Evolutionary conservation across 1,139 yeast species (phyloP).

Genomic region (Suhomyces bokatorum): DNA sequence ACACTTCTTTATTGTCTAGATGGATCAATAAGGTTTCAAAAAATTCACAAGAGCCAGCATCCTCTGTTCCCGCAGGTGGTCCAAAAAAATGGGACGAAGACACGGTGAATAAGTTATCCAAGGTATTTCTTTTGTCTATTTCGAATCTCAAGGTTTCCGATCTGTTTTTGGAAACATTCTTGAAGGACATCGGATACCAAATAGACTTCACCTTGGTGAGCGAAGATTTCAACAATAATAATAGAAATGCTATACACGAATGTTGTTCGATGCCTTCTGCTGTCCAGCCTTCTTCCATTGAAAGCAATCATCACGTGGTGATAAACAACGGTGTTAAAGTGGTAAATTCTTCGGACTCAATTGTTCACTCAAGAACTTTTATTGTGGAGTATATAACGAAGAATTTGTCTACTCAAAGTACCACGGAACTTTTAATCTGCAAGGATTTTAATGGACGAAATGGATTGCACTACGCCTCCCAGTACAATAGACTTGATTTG

Average conservation of each 20-base stretch:
- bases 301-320: slow-evolving; percentile 33
- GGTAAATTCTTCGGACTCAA: slow-evolving; percentile 40
- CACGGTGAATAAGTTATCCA: slow-evolving; percentile 51
- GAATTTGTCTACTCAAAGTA: slow-evolving; percentile 21
- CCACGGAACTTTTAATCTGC: slow-evolving; percentile 32
- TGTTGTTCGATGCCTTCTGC: slow-evolving; percentile 40
- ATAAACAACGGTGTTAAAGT: slow-evolving; percentile 51
- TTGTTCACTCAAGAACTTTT: slow-evolving; percentile 44
- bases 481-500: slow-evolving; percentile 59
- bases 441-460: slow-evolving; percentile 74
- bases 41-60: slow-evolving; percentile 4
- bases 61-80: background rate
- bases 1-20: slow-evolving; percentile 46
- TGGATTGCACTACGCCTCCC: slow-evolving; percentile 88
- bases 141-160: slow-evolving; percentile 54
- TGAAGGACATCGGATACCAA: slow-evolving; percentile 42
- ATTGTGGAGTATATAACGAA: slow-evolving; percentile 38
- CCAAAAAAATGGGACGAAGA: slow-evolving; percentile 2
- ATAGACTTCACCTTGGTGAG: slow-evolving; percentile 42
- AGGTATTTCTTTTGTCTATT: slow-evolving; percentile 64
- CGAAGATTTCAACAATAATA: slow-evolving; percentile 45
- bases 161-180: slow-evolving; percentile 45
- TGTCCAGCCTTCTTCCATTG: slow-evolving; percentile 35
- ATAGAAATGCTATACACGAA: slow-evolving; percentile 44
- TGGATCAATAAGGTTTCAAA: slow-evolving; percentile 50